Percentiles rank a stretch among this genome's conserved stretches.
Evolutionary conservation across 1,284 basidiomycete species (phyloP).

Genomic region (Irpex sp.): DNA sequence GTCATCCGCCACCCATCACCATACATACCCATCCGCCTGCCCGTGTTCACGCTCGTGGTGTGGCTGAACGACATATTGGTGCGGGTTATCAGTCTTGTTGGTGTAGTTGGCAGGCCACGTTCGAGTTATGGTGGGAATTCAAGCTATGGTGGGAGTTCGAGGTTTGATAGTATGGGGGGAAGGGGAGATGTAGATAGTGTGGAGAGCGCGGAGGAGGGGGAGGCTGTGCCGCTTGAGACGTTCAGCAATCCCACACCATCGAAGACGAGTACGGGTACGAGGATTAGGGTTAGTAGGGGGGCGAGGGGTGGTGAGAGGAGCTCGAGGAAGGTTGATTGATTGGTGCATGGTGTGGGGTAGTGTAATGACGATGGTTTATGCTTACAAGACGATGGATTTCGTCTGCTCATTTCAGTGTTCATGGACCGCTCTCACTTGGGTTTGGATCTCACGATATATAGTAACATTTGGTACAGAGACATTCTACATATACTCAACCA

Average conservation of each 20-base stretch:
- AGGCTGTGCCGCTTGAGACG: slow-evolving; percentile 27
- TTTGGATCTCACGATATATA: not conserved
- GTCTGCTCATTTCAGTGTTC: too few relatives aligned
- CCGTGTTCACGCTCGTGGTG: slow-evolving; percentile 68
- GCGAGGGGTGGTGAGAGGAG: not conserved
- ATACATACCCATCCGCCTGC: slow-evolving; percentile 73
- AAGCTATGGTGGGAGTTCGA: too few relatives aligned
- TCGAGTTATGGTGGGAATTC: too few relatives aligned
- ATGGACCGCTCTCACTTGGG: too few relatives aligned
- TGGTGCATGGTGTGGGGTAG: too few relatives aligned
- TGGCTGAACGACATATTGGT: slow-evolving; percentile 73
- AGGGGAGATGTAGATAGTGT: slow-evolving; percentile 28
- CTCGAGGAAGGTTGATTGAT: not conserved
- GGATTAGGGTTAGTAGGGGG: slow-evolving; percentile 11
- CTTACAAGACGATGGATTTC: too few relatives aligned
- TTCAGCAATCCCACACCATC: slow-evolving; percentile 19
- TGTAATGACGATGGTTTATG: too few relatives aligned
- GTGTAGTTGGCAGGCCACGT: slow-evolving; percentile 12
- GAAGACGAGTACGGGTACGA: slow-evolving; percentile 20
- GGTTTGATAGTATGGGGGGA: too few relatives aligned
- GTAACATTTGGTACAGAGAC: too few relatives aligned
- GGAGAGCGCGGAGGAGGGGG: slow-evolving; percentile 53
- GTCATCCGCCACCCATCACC: slow-evolving; percentile 62
- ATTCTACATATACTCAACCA: slow-evolving; percentile 55
- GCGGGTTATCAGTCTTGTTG: slow-evolving; percentile 54